These are phyloP conservation scores for Poteriospumella lacustris DNA, from an alignment of 108 stramenopile species.

Conservation along the genomic window DNA sequence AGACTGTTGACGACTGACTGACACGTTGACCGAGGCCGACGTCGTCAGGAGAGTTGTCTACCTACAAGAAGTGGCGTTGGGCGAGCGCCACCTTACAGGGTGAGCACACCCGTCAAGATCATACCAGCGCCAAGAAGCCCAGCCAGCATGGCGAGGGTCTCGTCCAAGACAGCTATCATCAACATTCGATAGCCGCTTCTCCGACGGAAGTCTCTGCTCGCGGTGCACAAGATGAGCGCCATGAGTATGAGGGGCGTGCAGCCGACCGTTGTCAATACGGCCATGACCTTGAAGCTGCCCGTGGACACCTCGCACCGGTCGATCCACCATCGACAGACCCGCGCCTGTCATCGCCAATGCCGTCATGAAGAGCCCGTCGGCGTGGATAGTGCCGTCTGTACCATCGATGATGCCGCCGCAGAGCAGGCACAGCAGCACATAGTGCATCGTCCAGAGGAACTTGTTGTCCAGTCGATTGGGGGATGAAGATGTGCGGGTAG, in stretches of 20 bases:
- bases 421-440: neutral
- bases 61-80: neutral
- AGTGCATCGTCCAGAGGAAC: neutral
- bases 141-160: conserved; percentile 38
- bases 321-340: neutral
- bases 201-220: neutral
- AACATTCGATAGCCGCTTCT: neutral
- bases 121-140: conserved; percentile 32
- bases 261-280: neutral
- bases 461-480: neutral
- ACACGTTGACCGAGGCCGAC: neutral
- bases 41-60: neutral
- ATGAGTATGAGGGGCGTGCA: neutral
- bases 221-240: neutral
- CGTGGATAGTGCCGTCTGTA: neutral
- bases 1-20: too few species aligned
- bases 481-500: neutral
- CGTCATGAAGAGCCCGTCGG: neutral
- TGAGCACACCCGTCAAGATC: neutral
- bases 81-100: neutral
- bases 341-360: neutral
- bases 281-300: neutral
- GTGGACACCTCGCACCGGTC: neutral
- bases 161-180: neutral
- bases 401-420: neutral